Evolutionary conservation across 192 early-diverging fungal species (phyloP), one percentile per base, ranked within the genome.

Genomic region (Coemansia sp.): DNA sequence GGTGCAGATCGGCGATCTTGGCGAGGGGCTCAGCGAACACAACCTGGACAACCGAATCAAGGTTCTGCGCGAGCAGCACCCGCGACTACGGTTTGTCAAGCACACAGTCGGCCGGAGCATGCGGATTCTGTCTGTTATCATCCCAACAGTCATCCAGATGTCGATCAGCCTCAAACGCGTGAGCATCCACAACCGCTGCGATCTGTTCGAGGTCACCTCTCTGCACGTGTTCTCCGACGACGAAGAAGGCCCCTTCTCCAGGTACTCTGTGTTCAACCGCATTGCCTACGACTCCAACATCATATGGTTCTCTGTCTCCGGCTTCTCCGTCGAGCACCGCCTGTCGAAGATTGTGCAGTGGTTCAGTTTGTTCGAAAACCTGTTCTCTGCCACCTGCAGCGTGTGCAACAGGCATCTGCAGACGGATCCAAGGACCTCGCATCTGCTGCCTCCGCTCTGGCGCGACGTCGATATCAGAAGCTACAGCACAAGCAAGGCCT

Each of bases 361-460:
- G 79, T 82, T 82, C 63, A 59, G 71, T 11, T 38, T 76, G 56
- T 82, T 82, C 64, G 69, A 59, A 19, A 71, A 82, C 26, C 43
- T 82, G 64, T 82, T 82, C 39, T 76, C 79, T 1, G 74, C 79
- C 21, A 77, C 79, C 4, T 82, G 79, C 59, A 76, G 74, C 48
- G 72, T 73, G 11, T 82, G 79, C 54, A 53, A 44, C 47, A 68
- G 63, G 42, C 75, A 82, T 63, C 56, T 82, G 54, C 79, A 82
- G 63, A 82, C 76, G 43, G 79, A 82, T 42, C 79, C 79, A 18
- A 70, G 79, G 23, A 76, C 79, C 11, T 76, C 74, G 10, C 79
- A 82, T 61, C 68, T 74, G n/a, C 59, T 82, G 44, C 79, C 79
- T 40, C 79, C 79, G 18, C 62, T 82, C 16, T 82, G 79, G 79